Base-by-base conservation (phyloP, 352 stramenopile genomes). In the Globisporangium viniferum region DNA sequence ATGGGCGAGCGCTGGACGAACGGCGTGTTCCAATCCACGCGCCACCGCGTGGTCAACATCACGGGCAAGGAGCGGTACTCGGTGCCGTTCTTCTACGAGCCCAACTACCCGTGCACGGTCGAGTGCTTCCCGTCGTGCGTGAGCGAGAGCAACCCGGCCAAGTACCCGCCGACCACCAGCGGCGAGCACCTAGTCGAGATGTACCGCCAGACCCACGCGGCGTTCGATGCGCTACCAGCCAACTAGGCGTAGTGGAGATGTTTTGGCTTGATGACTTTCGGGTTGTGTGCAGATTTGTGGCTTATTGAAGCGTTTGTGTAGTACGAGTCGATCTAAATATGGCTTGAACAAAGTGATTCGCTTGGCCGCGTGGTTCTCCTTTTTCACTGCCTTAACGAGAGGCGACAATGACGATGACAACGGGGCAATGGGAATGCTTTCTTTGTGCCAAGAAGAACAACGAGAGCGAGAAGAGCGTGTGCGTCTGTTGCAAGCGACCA, bases 51-150 rank as follows among this genome's bases (percentile, higher is more conserved):
- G 18, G 73, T 92, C 20, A 92, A 92, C 68, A 10, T 69, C 4
- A 80, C 72, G 10, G 84, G 84, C 15, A 73, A 75, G 35, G 81
- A 92, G 48, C 81, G 84, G 8, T 92, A 88, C 76, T 92, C 84
- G n/a, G 73, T 90, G n/a, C 81, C 84, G 39, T 90, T 92, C 69
- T 92, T 92, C 63, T 92, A 89, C 65, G 84, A 92, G 56, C 84
- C 84, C 18, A 89, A 92, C 67, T 92, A 86, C 54, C 80, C 79
- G 46, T 92, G 84, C 68, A 67, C 73, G 36, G 84, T 92, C 29
- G 74, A 80, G 69, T 88, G 78, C 61, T 85, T 92, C 39, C 73
- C 77, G 29, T 89, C 79, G 54, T 92, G 81, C 64, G 76, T 87
- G 51, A 84, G 66, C 56, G 70, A 64, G 10, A 70, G 73, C 18